phyloP scores from a whole-genome alignment of 2,329 filamentous ascomycete species.

The Cladosporium sp. region DNA sequence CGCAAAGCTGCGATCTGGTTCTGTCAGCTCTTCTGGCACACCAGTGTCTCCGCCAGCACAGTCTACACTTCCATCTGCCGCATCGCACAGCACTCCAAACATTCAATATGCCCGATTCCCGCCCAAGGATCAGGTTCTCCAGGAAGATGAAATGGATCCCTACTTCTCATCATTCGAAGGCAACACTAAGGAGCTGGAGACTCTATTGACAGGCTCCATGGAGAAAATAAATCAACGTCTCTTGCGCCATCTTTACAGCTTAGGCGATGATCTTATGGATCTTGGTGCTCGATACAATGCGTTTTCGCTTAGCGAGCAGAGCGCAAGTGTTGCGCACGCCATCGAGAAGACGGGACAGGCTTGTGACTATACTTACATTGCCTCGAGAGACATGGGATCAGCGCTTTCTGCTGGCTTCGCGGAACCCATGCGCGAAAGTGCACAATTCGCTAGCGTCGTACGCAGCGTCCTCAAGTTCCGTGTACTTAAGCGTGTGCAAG shows the following conservation, averaged over 20 bases:
- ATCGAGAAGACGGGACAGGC: constrained; percentile 95
- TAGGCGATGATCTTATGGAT: constrained; percentile 86
- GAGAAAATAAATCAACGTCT: constrained; percentile 94
- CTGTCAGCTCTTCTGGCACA: constrained; percentile 47
- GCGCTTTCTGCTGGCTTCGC: constrained; percentile 91
- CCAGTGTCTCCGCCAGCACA: constrained; percentile 52
- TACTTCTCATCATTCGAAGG: constrained; percentile 94
- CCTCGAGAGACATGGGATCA: constrained; percentile 83
- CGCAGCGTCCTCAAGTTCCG: constrained; percentile 83
- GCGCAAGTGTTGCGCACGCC: constrained; percentile 79
- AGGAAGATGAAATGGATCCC: constrained; percentile 86
- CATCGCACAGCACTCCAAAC: constrained; percentile 55
- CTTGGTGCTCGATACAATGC: constrained; percentile 94
- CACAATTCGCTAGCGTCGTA: constrained; percentile 94
- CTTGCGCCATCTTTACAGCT: constrained; percentile 74
- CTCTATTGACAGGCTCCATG: constrained; percentile 84
- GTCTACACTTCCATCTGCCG: constrained; percentile 47
- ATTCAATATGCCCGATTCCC: constrained; percentile 77
- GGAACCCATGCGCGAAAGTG: constrained; percentile 95
- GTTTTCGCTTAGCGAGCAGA: constrained; percentile 91
- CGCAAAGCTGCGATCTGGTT: constrained; percentile 69
- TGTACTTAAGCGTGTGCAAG: constrained; percentile 89
- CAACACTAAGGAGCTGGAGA: constrained; percentile 86
- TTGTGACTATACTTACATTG: constrained; percentile 92
- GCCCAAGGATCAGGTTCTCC: constrained; percentile 68